A percentile compares a stretch with the other conserved stretches of the same genome.
Evolutionary conservation across 2,329 filamentous ascomycete genomes (phyloP).

Genomic region (Paecilomyces dactylethromorphus): DNA sequence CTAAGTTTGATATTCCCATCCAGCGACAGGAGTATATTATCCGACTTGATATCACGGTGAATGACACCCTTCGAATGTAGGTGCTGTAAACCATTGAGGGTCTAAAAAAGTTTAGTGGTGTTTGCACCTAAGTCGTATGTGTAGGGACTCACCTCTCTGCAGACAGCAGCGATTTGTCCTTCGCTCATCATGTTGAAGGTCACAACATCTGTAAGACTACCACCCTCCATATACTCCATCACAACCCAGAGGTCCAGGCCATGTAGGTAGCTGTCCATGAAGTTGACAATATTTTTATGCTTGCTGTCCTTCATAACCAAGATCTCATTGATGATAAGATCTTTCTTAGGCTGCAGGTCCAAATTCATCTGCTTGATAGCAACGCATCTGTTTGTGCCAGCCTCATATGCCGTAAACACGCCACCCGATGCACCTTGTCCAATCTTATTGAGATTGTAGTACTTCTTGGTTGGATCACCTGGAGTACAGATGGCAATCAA

Average conservation of each 20-base stretch:
- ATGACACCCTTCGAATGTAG: slow-evolving; percentile 97
- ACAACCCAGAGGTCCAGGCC: slow-evolving; percentile 93
- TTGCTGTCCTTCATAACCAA: slow-evolving; percentile 98
- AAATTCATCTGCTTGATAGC: slow-evolving; percentile 99
- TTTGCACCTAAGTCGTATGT: neutral
- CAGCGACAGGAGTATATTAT: slow-evolving; percentile 90
- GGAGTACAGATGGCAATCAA: slow-evolving; percentile 86
- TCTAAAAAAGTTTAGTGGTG: slow-evolving; percentile 37
- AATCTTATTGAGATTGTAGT: slow-evolving; percentile 85
- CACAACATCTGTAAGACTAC: slow-evolving; percentile 93
- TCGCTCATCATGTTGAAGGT: slow-evolving; percentile 99
- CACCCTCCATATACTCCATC: slow-evolving; percentile 99
- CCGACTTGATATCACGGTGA: slow-evolving; percentile 97
- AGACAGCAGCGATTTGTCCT: slow-evolving; percentile 92
- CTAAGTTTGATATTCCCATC: slow-evolving; percentile 97
- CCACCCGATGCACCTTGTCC: slow-evolving; percentile 95
- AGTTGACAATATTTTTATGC: slow-evolving; percentile 98
- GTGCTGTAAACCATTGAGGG: slow-evolving; percentile 84
- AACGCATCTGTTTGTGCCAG: slow-evolving; percentile 76
- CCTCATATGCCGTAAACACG: slow-evolving; percentile 86
- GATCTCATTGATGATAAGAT: slow-evolving; percentile 98
- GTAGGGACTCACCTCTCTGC: slow-evolving; percentile 59
- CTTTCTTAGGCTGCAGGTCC: slow-evolving; percentile 97
- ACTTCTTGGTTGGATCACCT: slow-evolving; percentile 82
- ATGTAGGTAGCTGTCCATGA: slow-evolving; percentile 92